These are phyloP conservation scores for Coccomyxa subellipsoidea DNA, from an alignment of 163 green algal genomes.

Conservation along the genomic window DNA sequence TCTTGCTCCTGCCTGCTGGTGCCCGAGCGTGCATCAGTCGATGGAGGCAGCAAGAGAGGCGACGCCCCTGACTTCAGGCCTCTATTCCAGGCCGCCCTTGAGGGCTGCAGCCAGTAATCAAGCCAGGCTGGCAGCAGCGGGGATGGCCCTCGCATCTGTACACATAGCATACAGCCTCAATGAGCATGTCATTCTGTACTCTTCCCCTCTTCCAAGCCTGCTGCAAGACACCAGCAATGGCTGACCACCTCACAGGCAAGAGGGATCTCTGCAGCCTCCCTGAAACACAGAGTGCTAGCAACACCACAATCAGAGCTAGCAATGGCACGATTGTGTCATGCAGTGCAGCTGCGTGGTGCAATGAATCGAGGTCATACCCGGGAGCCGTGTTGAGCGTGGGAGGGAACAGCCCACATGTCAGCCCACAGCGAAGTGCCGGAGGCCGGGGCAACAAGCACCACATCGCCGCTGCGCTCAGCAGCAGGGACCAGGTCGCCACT, in stretches of 20 bases:
- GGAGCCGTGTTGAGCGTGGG: conserved; percentile 31
- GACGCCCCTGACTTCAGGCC: conserved; percentile 43
- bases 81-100: conserved; percentile 15
- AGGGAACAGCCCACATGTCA: conserved; percentile 72
- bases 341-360: neutral
- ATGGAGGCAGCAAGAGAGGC: conserved; percentile 46
- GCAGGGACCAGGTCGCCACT: conserved; percentile 61
- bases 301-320: no score
- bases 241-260: no score
- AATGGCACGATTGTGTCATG: no score
- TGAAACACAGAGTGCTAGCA: no score
- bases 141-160: conserved; percentile 37
- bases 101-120: conserved; percentile 61
- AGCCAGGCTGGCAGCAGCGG: conserved; percentile 74
- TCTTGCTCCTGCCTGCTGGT: neutral
- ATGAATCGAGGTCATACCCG: neutral
- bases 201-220: no score
- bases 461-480: conserved; percentile 33
- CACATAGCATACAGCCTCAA: neutral
- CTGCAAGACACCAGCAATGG: no score
- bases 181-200: no score
- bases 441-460: conserved; percentile 54
- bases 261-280: no score
- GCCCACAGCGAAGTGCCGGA: conserved; percentile 71
- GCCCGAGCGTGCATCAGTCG: neutral